Percentiles rank a stretch among this genome's conserved stretches.
phyloP scores from a whole-genome alignment of 768 basidiomycete species.

The Kwoniella sp. region DNA sequence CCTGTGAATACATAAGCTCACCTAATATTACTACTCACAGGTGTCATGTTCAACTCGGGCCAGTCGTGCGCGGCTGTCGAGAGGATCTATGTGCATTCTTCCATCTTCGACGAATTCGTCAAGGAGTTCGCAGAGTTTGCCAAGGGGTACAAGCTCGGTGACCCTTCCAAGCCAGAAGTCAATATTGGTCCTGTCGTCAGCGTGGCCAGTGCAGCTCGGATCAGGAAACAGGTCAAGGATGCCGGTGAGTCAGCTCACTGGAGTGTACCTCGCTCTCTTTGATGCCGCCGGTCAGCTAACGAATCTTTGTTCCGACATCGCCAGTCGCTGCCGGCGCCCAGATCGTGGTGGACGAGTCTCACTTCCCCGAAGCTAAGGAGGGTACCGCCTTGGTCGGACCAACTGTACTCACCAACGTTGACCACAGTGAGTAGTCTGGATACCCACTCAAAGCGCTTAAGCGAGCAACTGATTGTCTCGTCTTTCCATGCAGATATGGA shows the following conservation, averaged over 20 bases:
- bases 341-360: conserved; percentile 68
- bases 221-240: conserved; percentile 81
- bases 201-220: conserved; percentile 77
- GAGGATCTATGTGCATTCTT: conserved; percentile 92
- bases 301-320: not conserved
- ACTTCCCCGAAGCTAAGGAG: conserved; percentile 67
- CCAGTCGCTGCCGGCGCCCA: conserved; percentile 78
- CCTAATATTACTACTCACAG: conserved; percentile 56
- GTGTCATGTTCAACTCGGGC: conserved; percentile 94
- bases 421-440: conserved; percentile 76
- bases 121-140: conserved; percentile 70
- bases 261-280: too few relatives aligned
- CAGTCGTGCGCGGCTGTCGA: conserved; percentile 88
- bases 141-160: conserved; percentile 83
- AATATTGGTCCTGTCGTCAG: conserved; percentile 93
- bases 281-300: not conserved
- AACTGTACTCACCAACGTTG: conserved; percentile 83
- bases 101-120: conserved; percentile 78
- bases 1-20: conserved; percentile 11
- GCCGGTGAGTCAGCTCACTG: conserved; percentile 65
- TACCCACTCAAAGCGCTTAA: too few relatives aligned
- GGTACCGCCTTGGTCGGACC: conserved; percentile 87
- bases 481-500: conserved; percentile 69
- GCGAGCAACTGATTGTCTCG: not conserved
- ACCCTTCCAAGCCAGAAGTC: conserved; percentile 72